Evolutionary conservation across 2,329 filamentous ascomycete genomes (phyloP), one percentile per base, ranked within the genome.

Genomic region (Exophiala dermatitidis): DNA sequence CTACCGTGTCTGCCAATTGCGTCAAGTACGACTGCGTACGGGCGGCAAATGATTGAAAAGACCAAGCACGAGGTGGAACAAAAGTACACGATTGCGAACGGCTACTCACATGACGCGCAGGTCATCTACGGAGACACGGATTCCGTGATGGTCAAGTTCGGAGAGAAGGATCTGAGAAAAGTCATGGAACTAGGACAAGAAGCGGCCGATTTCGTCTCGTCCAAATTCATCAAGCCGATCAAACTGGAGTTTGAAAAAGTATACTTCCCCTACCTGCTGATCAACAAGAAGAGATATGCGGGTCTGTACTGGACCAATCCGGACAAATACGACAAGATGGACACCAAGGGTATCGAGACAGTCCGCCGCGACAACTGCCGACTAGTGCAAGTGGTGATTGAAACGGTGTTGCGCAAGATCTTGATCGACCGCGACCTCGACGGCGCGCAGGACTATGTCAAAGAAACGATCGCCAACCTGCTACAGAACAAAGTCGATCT

Each of bases 211-310:
- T 94, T 77, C 63, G 93, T 98, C 38, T 96, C 93, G 3, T 80
- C 81, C 43, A 95, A 96, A 69, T 98, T 98, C 68, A 76, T 90
- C 69, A 94, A 93, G 67, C 93, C 93, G 3, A 98, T 98, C 78
- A 98, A 97, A 74, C 81, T 98, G 32, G 93, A 98, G 70, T 98
- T 98, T 71, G 93, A 98, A 70, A 98, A 98, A 72, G 91, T 98
- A 1, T 98, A 98, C 72, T 98, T 87, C 68, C 93, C 93, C 0
- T 98, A 98, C 68, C 78, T 98, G 33, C 79, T 98, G 48, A 98
- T 98, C 82, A 98, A 98, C 82, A 98, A 98, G 77, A 98, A 98
- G 77, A 86, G 93, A 59, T 98, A 98, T 66, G 93, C 93, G 5
- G 93, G 93, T n/a, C 73, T 98, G 32, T 97, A 89, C 73, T 98